These are phyloP conservation scores for Candida nanaspora DNA, from an alignment of 805 yeast genomes.

Conservation along the genomic window DNA sequence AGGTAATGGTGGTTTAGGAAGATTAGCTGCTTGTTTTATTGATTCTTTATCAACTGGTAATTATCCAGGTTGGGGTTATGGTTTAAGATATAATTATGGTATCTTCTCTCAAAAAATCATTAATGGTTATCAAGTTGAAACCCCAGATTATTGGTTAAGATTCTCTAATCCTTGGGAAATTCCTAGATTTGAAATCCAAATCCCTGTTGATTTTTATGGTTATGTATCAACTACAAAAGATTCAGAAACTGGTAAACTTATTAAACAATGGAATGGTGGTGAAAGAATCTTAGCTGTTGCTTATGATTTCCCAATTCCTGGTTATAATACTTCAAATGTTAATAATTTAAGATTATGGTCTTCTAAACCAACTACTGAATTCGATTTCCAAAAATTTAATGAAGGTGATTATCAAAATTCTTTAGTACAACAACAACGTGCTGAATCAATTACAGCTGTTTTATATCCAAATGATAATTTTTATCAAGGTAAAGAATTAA, in stretches of 20 bases:
- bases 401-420: constrained; percentile 86
- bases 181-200: constrained; percentile 76
- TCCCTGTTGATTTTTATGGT: constrained; percentile 89
- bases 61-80: constrained; percentile 96
- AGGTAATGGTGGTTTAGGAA: constrained; percentile 93
- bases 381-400: constrained; percentile 86
- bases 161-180: constrained; percentile 93
- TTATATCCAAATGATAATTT: constrained; percentile 92
- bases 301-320: constrained; percentile 89
- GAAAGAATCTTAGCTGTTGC: constrained; percentile 88
- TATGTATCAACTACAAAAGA: constrained; percentile 52
- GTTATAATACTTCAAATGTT: constrained; percentile 73
- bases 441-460: constrained; percentile 89
- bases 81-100: constrained; percentile 89
- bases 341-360: constrained; percentile 89
- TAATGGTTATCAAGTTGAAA: constrained; percentile 90
- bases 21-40: constrained; percentile 90
- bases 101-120: constrained; percentile 84
- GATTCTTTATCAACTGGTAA: constrained; percentile 82
- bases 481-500: constrained; percentile 81
- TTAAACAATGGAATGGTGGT: constrained; percentile 78
- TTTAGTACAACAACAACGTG: constrained; percentile 77
- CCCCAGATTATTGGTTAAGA: constrained; percentile 91
- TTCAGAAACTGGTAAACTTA: constrained; percentile 44
- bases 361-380: constrained; percentile 83